Evolutionary conservation across 257 asterid genomes (phyloP).

Genomic region (Leptodermis oblonga): DNA sequence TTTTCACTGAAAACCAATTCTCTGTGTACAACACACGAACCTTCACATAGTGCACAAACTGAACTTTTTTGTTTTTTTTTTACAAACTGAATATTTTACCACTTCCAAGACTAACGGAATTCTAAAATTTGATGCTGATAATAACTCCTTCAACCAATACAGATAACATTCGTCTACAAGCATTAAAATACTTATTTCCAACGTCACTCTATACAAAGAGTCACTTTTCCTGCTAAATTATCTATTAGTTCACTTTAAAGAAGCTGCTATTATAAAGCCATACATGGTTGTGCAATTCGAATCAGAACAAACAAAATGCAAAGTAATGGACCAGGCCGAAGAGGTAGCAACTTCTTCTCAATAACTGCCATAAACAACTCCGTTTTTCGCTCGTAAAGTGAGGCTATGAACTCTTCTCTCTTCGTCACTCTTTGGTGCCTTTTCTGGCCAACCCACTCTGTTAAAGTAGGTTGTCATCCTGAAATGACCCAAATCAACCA

Average conservation of each 20-base stretch:
- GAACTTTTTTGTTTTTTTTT: no score
- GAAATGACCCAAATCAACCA: slow-evolving; percentile 13
- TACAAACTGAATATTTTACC: no score
- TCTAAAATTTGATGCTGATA: no score
- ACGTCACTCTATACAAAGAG: no score
- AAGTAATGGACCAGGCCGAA: slow-evolving; percentile 94
- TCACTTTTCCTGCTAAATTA: not conserved
- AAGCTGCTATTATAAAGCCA: not conserved
- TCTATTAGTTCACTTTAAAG: not conserved
- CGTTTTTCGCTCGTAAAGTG: no score
- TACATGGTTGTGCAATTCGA: not conserved
- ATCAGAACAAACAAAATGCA: not conserved
- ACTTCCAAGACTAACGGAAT: no score
- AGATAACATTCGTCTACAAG: not conserved
- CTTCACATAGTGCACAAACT: no score
- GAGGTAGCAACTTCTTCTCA: no score
- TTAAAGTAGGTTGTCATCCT: slow-evolving; percentile 97
- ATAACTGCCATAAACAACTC: no score
- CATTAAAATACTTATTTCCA: not conserved
- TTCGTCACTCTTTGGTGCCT: slow-evolving; percentile 75
- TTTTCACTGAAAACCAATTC: not conserved
- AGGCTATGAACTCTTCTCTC: no score
- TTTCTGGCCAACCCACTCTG: slow-evolving; percentile 95
- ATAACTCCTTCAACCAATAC: no score
- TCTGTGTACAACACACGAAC: not conserved